Base-by-base conservation (phyloP, 2,329 filamentous ascomycete genomes). In the Xylariaceae sp. region DNA sequence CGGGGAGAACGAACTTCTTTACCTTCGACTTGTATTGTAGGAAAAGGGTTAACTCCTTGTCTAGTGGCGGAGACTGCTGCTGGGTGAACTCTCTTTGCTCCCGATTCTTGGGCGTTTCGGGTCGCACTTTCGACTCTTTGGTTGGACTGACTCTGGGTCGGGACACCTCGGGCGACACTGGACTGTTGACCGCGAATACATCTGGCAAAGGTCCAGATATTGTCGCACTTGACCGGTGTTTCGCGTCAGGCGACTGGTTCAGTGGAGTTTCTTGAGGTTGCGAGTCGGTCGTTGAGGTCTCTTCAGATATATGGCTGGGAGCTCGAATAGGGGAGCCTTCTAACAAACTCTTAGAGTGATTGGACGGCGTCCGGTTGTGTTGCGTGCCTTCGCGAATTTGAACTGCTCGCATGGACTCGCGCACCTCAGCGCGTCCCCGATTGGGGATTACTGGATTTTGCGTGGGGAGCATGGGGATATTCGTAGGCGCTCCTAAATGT, bases 21-120 rank as follows among this genome's bases (percentile, higher is more conserved):
- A 97, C 92, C 72, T 94, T 94, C 68, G 89, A 94, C 73, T 95
- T 96, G 77, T 97, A 97, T 74, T 97, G 93, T 62, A 97, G 75
- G 73, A 97, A 99, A 45, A 99, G 78, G 0, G 93, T 97, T 54
- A 99, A 80, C 67, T 97, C 92, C 71, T 96, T 96, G 7, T 87
- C 88, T 13, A 77, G 79, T 42, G 88, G 87, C 7, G 90, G 91
- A 0, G 88, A 89, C 55, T 81, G 79, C 48, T 88, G 86, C 18
- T 84, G 78, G 35, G 76, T 73, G 63, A 84, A 85, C 48, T 81
- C 80, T 55, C 80, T 78, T 34, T 80, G 77, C 58, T 80, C 83
- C 61, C 77, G 73, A 53, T 81, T 78, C 2, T 76, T 75, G 0
- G 77, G 76, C 35, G 70, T 73, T 63, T 72, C 66, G 48, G 70